Percentiles rank a stretch among this genome's conserved stretches.
Conservation (phyloP, 805 yeast species). For the Candida ponderosae region DNA sequence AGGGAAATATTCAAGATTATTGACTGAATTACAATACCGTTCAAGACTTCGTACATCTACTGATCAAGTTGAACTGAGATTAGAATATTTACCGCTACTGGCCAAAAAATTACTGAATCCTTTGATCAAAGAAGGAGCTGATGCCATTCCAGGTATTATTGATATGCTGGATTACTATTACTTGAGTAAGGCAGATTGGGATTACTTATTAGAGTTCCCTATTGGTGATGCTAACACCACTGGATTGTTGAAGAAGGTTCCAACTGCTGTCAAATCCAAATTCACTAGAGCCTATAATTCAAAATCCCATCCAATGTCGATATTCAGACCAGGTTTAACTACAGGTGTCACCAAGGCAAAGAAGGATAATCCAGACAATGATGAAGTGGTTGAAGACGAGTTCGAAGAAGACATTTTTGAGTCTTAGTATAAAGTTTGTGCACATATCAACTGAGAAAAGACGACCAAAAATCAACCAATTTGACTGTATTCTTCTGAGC, state of each 20-base stretch:
- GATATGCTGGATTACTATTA: slow-evolving; percentile 78
- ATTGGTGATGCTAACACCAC: slow-evolving; percentile 54
- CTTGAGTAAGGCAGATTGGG: slow-evolving; percentile 90
- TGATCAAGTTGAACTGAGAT: slow-evolving; percentile 63
- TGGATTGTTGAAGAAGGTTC: slow-evolving; percentile 46
- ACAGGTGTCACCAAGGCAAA: slow-evolving; percentile 24
- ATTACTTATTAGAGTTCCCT: slow-evolving; percentile 72
- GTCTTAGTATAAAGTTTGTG: too few relatives aligned
- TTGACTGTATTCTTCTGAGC: too few relatives aligned
- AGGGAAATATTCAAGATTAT: slow-evolving; percentile 65
- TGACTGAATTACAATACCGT: slow-evolving; percentile 87
- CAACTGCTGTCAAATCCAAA: slow-evolving; percentile 73
- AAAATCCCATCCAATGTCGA: slow-evolving; percentile 75
- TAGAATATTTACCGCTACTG: slow-evolving; percentile 66
- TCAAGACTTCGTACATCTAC: slow-evolving; percentile 75
- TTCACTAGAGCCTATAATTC: slow-evolving; percentile 83
- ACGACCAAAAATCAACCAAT: too few relatives aligned
- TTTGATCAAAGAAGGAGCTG: slow-evolving; percentile 44
- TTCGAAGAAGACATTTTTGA: slow-evolving; percentile 4
- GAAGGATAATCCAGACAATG: slow-evolving; percentile 11
- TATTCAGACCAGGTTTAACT: slow-evolving; percentile 63
- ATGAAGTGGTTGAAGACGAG: slow-evolving; percentile 10
- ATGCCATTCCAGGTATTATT: slow-evolving; percentile 60
- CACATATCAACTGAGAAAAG: too few relatives aligned
- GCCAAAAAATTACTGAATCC: slow-evolving; percentile 53